phyloP scores from a whole-genome alignment of 2,329 filamentous ascomycete genomes.

The Bisporella sp. region DNA sequence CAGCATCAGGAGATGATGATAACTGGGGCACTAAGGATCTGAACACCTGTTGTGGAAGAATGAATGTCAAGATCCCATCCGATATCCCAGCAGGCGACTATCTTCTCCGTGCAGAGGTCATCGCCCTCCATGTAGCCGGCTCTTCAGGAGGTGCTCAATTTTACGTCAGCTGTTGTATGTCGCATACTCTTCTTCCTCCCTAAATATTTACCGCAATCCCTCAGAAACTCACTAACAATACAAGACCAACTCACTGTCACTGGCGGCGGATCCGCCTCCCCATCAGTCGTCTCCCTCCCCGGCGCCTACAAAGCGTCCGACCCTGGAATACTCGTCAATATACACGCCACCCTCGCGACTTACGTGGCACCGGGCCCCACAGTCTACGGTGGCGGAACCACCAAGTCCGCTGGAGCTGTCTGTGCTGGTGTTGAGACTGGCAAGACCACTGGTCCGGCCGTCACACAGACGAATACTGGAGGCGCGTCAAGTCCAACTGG shows the following conservation, averaged over 20 bases:
- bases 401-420: slow-evolving; percentile 9
- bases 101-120: slow-evolving; percentile 46
- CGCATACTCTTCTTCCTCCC: background rate
- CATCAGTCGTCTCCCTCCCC: slow-evolving; percentile 36
- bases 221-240: background rate
- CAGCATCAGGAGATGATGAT: background rate
- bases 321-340: slow-evolving; percentile 41
- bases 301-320: slow-evolving; percentile 39
- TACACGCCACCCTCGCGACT: slow-evolving; percentile 22
- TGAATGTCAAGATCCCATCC: slow-evolving; percentile 41
- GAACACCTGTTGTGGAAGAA: slow-evolving; percentile 36
- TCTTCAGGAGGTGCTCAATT: slow-evolving; percentile 31
- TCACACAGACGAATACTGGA: background rate
- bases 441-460: slow-evolving; percentile 4
- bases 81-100: slow-evolving; percentile 48
- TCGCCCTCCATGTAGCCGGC: slow-evolving; percentile 45
- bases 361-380: slow-evolving; percentile 27
- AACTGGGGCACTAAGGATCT: slow-evolving; percentile 12
- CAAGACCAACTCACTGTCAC: slow-evolving; percentile 37
- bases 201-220: background rate
- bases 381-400: slow-evolving; percentile 16
- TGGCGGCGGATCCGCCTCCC: slow-evolving; percentile 34
- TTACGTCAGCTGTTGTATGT: slow-evolving; percentile 29
- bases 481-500: background rate
- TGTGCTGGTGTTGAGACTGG: slow-evolving; percentile 10